phyloP scores from a whole-genome alignment of 2,329 filamentous ascomycete genomes.

The Clonostachys sp. region DNA sequence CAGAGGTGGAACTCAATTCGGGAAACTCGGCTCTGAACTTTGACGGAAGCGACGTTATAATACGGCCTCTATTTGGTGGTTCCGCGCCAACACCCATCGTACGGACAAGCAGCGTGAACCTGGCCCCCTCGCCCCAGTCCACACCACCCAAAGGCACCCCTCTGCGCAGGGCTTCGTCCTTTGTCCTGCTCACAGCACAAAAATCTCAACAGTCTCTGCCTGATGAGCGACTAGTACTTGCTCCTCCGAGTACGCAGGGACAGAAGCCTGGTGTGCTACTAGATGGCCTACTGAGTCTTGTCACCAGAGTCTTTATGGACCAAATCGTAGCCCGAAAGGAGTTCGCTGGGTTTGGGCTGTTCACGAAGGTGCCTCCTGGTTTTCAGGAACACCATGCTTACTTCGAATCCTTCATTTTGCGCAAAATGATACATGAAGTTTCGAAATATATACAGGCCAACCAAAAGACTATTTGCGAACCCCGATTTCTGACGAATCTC shows the following conservation, averaged over 20 bases:
- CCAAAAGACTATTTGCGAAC: slow-evolving; percentile 70
- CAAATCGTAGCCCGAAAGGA: slow-evolving; percentile 85
- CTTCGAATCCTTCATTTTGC: slow-evolving; percentile 86
- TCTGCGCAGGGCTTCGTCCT: slow-evolving; percentile 80
- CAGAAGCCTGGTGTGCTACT: slow-evolving; percentile 53
- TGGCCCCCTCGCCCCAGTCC: slow-evolving; percentile 41
- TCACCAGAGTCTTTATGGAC: slow-evolving; percentile 77
- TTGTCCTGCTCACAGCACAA: slow-evolving; percentile 78
- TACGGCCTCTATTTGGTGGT: slow-evolving; percentile 59
- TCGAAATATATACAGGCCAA: slow-evolving; percentile 66
- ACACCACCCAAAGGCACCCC: slow-evolving; percentile 51
- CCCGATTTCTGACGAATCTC: slow-evolving; percentile 81
- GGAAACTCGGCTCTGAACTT: slow-evolving; percentile 77
- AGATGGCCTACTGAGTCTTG: slow-evolving; percentile 72
- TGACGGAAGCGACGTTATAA: slow-evolving; percentile 79
- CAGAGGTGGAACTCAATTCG: slow-evolving; percentile 83
- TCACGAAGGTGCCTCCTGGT: slow-evolving; percentile 82
- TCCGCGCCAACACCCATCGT: slow-evolving; percentile 62
- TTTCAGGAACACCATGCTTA: slow-evolving; percentile 94
- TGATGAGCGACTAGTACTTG: background rate
- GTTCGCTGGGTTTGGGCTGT: slow-evolving; percentile 82
- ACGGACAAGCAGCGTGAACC: slow-evolving; percentile 58
- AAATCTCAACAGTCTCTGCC: slow-evolving; percentile 41
- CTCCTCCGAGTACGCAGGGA: background rate
- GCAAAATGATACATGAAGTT: slow-evolving; percentile 68